These are phyloP conservation scores for Penicillium cinerascens DNA, from an alignment of 495 filamentous ascomycete genomes.

Conservation along the genomic window DNA sequence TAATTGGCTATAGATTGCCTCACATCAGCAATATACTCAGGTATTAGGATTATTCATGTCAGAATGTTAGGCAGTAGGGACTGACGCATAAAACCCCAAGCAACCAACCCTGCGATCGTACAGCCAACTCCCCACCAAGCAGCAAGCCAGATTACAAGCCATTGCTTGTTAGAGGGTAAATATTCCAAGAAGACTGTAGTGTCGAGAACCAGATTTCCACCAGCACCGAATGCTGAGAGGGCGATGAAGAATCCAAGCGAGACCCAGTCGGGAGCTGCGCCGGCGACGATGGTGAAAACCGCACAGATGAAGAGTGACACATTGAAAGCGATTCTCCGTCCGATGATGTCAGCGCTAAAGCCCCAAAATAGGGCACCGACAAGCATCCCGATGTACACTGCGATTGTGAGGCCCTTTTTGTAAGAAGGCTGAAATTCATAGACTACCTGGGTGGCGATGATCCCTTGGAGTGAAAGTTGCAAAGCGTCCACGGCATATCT, in stretches of 20 bases:
- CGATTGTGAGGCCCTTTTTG: neutral
- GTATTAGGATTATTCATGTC: no score
- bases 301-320: neutral
- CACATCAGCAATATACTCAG: no score
- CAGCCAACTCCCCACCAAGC: neutral
- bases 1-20: no score
- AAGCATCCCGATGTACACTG: neutral
- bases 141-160: neutral
- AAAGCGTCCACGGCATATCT: constrained; percentile 30
- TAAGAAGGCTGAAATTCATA: neutral
- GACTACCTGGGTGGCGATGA: neutral
- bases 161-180: neutral
- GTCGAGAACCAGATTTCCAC: neutral
- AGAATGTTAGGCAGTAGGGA: no score
- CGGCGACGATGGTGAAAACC: neutral
- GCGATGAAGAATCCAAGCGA: neutral
- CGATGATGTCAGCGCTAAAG: neutral
- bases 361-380: neutral
- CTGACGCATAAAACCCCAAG: constrained; percentile 1
- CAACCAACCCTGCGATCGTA: neutral
- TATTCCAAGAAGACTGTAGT: neutral
- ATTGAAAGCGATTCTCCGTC: neutral
- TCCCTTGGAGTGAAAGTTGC: neutral
- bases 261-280: neutral
- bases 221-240: neutral